Percentiles rank a stretch among this genome's conserved stretches.
phyloP scores from a whole-genome alignment of 1,139 yeast species.

The Zygosaccharomyces pseudobailii region DNA sequence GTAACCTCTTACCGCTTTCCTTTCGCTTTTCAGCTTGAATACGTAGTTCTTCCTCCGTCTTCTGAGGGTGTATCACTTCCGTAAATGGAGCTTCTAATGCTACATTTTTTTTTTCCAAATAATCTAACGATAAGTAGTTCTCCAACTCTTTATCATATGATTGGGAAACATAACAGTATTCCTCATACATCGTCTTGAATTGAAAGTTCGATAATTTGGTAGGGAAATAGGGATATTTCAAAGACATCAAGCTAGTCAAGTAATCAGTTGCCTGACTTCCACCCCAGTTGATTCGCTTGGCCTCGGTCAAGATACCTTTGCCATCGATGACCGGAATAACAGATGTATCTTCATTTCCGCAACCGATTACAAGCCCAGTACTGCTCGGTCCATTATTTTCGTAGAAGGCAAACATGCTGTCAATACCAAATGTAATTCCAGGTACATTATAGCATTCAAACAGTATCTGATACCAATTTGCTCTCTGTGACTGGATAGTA shows the following conservation, averaged over 20 bases:
- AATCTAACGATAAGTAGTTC: slow-evolving; percentile 53
- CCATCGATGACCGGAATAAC: slow-evolving; percentile 75
- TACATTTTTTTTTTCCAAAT: slow-evolving; percentile 61
- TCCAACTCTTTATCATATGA: slow-evolving; percentile 64
- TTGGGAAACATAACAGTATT: slow-evolving; percentile 71
- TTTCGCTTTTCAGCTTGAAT: slow-evolving; percentile 72
- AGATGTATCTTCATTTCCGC: slow-evolving; percentile 80
- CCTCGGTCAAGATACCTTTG: slow-evolving; percentile 56
- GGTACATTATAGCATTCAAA: slow-evolving; percentile 78
- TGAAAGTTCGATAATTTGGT: slow-evolving; percentile 61
- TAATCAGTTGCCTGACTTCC: slow-evolving; percentile 70
- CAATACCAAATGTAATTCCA: slow-evolving; percentile 74
- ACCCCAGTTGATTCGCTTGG: slow-evolving; percentile 90
- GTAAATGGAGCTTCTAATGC: slow-evolving; percentile 80
- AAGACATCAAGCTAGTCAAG: slow-evolving; percentile 55
- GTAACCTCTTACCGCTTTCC: slow-evolving; percentile 84
- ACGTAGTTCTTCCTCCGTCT: slow-evolving; percentile 77
- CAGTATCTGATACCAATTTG: slow-evolving; percentile 68
- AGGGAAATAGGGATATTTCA: slow-evolving; percentile 93
- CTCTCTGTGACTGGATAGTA: slow-evolving; percentile 64
- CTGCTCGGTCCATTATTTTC: slow-evolving; percentile 42
- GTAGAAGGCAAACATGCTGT: slow-evolving; percentile 70
- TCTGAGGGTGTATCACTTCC: slow-evolving; percentile 58
- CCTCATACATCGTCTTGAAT: slow-evolving; percentile 61
- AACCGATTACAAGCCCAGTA: slow-evolving; percentile 69